Conservation (phyloP, 257 asterid genomes). For the Misopates orontium region DNA sequence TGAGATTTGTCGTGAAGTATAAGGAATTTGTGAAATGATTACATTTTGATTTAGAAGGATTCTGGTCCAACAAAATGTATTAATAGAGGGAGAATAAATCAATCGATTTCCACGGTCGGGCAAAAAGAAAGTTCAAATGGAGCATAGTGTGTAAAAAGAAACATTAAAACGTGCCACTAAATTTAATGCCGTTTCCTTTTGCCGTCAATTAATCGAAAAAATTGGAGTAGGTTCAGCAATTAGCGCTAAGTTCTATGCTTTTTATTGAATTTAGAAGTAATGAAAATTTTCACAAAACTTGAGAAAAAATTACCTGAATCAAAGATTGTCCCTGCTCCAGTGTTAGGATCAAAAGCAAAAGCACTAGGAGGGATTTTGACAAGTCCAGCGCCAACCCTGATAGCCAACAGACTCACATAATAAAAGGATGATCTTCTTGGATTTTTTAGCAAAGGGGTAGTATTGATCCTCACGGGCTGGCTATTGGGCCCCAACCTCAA, state of each 20-base stretch:
- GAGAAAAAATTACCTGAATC: constrained; percentile 58
- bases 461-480: constrained; percentile 67
- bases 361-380: constrained; percentile 56
- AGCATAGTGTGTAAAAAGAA: not conserved
- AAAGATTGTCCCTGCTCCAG: constrained; percentile 77
- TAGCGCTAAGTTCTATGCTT: too few relatives aligned
- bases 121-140: too few relatives aligned
- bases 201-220: too few relatives aligned
- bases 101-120: not conserved
- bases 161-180: too few relatives aligned
- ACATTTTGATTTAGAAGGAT: too few relatives aligned
- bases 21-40: too few relatives aligned
- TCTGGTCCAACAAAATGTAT: too few relatives aligned
- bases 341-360: constrained; percentile 54
- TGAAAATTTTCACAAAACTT: not conserved
- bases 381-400: constrained; percentile 53
- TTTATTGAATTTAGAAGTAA: too few relatives aligned
- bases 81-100: too few relatives aligned
- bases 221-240: too few relatives aligned
- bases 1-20: too few relatives aligned
- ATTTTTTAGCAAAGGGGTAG: constrained; percentile 57
- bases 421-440: constrained; percentile 78
- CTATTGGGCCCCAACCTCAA: constrained; percentile 64
- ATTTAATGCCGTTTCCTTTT: too few relatives aligned
- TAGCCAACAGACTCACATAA: constrained; percentile 63